Evolutionary conservation across 2,329 filamentous ascomycete genomes (phyloP).

Genomic region (Paramyrothecium sp.): DNA sequence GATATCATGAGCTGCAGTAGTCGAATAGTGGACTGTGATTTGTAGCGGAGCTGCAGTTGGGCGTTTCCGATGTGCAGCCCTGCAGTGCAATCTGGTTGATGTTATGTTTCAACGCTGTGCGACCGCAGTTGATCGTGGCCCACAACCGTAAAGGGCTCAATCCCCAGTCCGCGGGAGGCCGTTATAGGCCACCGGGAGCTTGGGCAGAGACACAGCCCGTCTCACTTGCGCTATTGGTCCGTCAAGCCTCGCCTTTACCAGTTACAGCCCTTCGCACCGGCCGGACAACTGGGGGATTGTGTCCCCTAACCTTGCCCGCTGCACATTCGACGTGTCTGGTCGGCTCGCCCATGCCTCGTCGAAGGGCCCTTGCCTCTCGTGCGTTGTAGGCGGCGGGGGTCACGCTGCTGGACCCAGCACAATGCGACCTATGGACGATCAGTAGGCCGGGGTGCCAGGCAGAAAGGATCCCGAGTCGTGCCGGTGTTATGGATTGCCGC

Average conservation of each 20-base stretch:
- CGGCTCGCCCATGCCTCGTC: no score
- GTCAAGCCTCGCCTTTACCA: no score
- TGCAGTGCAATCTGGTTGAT: not conserved
- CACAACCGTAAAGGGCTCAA: not conserved
- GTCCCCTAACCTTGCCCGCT: no score
- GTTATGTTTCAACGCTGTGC: constrained; percentile 1
- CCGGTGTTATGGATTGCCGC: not conserved
- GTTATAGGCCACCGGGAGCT: not conserved
- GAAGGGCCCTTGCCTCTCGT: no score
- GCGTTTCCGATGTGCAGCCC: not conserved
- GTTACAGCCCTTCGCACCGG: no score
- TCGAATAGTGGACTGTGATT: not conserved
- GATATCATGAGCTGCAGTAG: not conserved
- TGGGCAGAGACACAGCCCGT: not conserved
- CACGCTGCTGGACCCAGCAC: not conserved
- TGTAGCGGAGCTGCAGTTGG: not conserved
- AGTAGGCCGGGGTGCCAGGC: not conserved
- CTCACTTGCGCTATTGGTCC: not conserved
- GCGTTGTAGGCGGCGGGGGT: no score
- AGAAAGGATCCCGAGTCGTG: not conserved
- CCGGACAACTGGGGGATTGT: no score
- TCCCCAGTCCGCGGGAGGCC: not conserved
- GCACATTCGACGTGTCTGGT: no score
- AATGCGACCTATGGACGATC: not conserved
- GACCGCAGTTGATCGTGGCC: not conserved